Conservation (phyloP, 1,284 basidiomycete species). For the Paramarasmius palmivorus region DNA sequence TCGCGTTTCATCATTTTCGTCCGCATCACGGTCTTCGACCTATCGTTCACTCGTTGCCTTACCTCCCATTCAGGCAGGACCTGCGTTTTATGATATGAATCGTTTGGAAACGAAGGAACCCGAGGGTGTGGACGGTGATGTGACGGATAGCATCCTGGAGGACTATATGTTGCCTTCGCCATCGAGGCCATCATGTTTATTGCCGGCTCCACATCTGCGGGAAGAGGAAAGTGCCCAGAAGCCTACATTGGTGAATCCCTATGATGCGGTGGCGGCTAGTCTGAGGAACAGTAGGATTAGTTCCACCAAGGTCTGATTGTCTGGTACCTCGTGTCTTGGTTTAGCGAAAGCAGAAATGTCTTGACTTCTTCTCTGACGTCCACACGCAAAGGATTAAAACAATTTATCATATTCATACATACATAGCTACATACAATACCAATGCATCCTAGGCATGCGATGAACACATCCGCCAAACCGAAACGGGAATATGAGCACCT, state of each 20-base stretch:
- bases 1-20: neutral
- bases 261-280: constrained; percentile 16
- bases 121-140: neutral
- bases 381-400: no score
- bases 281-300: constrained; percentile 2
- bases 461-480: neutral
- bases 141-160: constrained; percentile 14
- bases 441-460: no score
- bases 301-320: no score
- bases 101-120: neutral
- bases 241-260: constrained; percentile 6
- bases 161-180: constrained; percentile 12
- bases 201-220: constrained; percentile 17
- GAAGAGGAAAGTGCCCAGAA: constrained; percentile 4
- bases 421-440: no score
- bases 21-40: neutral
- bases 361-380: no score
- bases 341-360: no score
- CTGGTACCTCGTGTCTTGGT: no score
- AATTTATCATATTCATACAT: no score
- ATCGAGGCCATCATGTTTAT: constrained; percentile 9
- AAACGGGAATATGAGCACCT: no score
- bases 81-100: neutral
- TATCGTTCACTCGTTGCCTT: neutral
- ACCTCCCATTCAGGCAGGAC: neutral